Evolutionary conservation across 2,329 filamentous ascomycete genomes (phyloP).

Genomic region (Hypoxylon sp.): DNA sequence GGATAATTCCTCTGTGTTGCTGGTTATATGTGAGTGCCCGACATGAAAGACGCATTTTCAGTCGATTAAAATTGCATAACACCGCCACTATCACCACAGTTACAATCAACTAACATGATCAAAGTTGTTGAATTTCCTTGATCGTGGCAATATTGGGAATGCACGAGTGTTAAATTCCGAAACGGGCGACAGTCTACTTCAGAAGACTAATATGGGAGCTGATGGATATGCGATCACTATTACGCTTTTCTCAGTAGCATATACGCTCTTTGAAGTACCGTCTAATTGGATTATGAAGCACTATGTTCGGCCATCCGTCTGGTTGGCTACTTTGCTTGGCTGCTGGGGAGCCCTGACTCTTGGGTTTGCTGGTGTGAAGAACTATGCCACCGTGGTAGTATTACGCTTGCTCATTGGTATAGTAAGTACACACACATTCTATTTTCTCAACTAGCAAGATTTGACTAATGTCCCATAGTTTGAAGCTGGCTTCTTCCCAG

Average conservation of each 20-base stretch:
- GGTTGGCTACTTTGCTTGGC: conserved; percentile 74
- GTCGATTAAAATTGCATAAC: conserved; percentile 52
- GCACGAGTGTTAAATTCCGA: conserved; percentile 62
- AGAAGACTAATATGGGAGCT: conserved; percentile 56
- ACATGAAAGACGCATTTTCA: conserved; percentile 61
- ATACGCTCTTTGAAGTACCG: conserved; percentile 72
- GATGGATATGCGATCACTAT: conserved; percentile 71
- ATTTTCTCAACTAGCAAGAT: background rate
- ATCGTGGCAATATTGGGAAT: conserved; percentile 66
- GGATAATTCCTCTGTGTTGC: conserved; percentile 59
- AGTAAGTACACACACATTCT: conserved; percentile 48
- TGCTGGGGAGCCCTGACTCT: conserved; percentile 52
- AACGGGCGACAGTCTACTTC: conserved; percentile 60
- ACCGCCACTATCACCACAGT: background rate
- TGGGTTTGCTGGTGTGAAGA: conserved; percentile 46
- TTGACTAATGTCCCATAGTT: conserved; percentile 40
- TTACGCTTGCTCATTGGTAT: conserved; percentile 65
- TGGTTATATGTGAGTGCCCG: background rate
- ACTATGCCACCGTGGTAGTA: conserved; percentile 46
- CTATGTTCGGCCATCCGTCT: conserved; percentile 70
- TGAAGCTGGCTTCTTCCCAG: conserved; percentile 71
- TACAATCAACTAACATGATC: background rate
- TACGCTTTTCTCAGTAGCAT: conserved; percentile 76
- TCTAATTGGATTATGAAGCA: conserved; percentile 76
- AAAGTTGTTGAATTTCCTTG: conserved; percentile 61